A percentile compares a stretch with the other conserved stretches of the same genome.
Evolutionary conservation across 805 yeast genomes (phyloP).

Genomic region (Vanderwaltozyma tropicalis): DNA sequence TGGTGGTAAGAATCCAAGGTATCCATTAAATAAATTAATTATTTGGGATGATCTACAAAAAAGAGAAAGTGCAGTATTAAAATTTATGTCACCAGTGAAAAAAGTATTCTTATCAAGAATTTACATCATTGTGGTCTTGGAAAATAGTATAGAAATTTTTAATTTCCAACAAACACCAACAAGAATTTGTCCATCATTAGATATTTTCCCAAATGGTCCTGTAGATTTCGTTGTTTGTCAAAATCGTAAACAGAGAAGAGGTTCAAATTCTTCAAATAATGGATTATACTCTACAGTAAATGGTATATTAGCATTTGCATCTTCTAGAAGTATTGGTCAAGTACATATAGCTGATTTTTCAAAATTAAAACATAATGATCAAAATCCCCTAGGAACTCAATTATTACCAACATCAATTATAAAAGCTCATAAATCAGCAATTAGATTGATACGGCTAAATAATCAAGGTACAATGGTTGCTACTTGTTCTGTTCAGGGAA

Average conservation of each 20-base stretch:
- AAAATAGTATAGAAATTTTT: conserved; percentile 59
- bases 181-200: conserved; percentile 30
- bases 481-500: conserved; percentile 84
- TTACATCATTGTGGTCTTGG: conserved; percentile 62
- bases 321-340: conserved; percentile 21
- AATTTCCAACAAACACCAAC: conserved; percentile 76
- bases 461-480: conserved; percentile 73
- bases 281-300: conserved; percentile 3
- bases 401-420: conserved; percentile 37
- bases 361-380: conserved; percentile 10
- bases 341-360: conserved; percentile 22
- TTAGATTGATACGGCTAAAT: conserved; percentile 60
- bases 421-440: conserved; percentile 74
- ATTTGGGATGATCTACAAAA: conserved; percentile 89
- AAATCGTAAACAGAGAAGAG: conserved; percentile 1
- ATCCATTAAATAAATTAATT: conserved; percentile 66
- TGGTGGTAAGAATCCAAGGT: conserved; percentile 74
- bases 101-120: conserved; percentile 67
- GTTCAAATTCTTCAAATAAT: not conserved
- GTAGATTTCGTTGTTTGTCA: conserved; percentile 20
- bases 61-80: conserved; percentile 59
- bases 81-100: conserved; percentile 65
- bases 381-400: conserved; percentile 9
- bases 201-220: conserved; percentile 13
- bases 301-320: conserved; percentile 19